Evolutionary conservation across 768 basidiomycete genomes (phyloP), one percentile per base, ranked within the genome.

Genomic region (Phaffia tasmanica): DNA sequence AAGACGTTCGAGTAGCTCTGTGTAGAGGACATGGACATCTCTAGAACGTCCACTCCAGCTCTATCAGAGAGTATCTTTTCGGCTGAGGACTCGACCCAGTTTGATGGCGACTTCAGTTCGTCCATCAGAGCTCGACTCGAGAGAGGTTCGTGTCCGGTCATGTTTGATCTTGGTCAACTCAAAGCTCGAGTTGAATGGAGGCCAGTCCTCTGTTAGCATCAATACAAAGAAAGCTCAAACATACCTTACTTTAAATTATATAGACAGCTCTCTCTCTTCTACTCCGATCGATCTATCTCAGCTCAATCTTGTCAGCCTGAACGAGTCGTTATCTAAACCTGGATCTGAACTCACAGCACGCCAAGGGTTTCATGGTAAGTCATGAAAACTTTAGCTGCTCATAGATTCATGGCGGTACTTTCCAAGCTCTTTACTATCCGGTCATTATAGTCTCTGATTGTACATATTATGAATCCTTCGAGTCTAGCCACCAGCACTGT

Each of bases 401-500:
- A 58, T 5, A 6, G 50, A 18, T 6, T 27, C n/a, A 16, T n/a
- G 1, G n/a, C 14, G 5, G 23, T 3, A 21, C 27, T 23, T n/a
- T 51, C 48, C 35, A 30, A 59, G 27, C 62, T 53, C 14, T 27
- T 46, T 63, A 11, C 27, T 23, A 25, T 46, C 16, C 18, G 32
- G 1, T 32, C 42, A 27, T 5, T 42, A 5, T 11, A 29, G 23
- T 50, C n/a, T 15, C 55, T 15, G 15, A 46, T 16, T 29, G 19
- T 53, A 49, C 19, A 1, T 11, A 4, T 42, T 42, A 5, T 42
- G 35, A 11, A 42, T 51, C n/a, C 4, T 27, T 27, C 67, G 19
- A 29, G 4, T 30, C 18, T 75, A 95, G 93, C 91, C 49, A 92
- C 95, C 70, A 93, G 92, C 11, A 92, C 89, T 21, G 88, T 95